phyloP scores from a whole-genome alignment of 257 asterid species.

The Solanum sejunctum region DNA sequence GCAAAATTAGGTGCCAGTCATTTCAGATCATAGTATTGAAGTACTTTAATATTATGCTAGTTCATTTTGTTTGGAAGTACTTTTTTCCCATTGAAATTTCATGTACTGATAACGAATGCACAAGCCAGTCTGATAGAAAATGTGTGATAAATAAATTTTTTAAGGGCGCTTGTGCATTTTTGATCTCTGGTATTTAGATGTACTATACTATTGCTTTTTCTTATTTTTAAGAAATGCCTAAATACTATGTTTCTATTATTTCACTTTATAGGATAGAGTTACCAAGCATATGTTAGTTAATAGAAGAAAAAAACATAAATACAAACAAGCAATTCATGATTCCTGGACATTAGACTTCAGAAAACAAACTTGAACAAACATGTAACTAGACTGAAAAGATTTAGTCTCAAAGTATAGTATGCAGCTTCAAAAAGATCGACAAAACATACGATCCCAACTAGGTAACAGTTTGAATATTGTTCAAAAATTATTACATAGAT shows the following conservation, averaged over 20 bases:
- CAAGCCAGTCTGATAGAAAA: slow-evolving; percentile 34
- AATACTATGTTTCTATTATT: neutral
- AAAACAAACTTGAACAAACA: neutral
- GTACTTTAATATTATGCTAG: slow-evolving; percentile 7
- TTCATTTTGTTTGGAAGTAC: neutral
- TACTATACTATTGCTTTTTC: neutral
- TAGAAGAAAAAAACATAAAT: neutral
- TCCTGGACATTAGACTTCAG: neutral
- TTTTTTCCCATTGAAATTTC: neutral
- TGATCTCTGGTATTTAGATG: neutral
- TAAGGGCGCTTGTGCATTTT: slow-evolving; percentile 47
- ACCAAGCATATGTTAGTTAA: neutral
- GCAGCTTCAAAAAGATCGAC: neutral
- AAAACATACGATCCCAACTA: neutral
- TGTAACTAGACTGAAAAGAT: neutral
- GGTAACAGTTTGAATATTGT: neutral
- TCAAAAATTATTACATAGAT: neutral
- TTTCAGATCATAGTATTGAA: slow-evolving; percentile 11
- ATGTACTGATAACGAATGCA: slow-evolving; percentile 17
- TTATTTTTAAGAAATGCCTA: neutral
- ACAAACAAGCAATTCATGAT: neutral
- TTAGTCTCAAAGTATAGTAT: neutral
- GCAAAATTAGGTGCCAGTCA: slow-evolving; percentile 54
- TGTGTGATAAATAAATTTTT: neutral
- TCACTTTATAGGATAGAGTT: neutral